These are phyloP conservation scores for Hordeum pubiflorum DNA, from an alignment of 202 grass and related monocot genomes.

Conservation along the genomic window DNA sequence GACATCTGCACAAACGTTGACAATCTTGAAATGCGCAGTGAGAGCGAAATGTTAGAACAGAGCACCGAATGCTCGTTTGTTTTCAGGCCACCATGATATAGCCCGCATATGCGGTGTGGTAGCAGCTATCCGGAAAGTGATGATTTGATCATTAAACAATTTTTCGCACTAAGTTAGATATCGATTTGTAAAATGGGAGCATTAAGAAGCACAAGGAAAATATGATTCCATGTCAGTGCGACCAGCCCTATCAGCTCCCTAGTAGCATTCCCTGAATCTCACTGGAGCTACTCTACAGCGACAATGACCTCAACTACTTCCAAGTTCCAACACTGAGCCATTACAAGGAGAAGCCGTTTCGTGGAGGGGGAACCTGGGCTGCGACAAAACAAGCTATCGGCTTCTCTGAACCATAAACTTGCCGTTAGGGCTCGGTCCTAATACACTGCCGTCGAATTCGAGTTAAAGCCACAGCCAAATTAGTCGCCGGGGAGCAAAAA, in stretches of 20 bases:
- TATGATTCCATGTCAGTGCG: neutral
- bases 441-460: neutral
- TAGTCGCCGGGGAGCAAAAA: neutral
- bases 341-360: neutral
- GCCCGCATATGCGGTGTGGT: neutral
- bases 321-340: neutral
- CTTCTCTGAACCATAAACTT: neutral
- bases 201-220: neutral
- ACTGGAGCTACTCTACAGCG: neutral
- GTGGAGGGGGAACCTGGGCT: neutral
- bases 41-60: neutral
- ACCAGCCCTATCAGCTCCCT: neutral
- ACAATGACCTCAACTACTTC: neutral
- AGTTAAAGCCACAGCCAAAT: conserved; percentile 11
- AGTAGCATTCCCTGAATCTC: neutral
- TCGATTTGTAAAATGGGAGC: neutral
- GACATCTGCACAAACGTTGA: conserved; percentile 45
- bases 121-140: neutral
- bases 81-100: neutral
- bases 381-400: neutral
- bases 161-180: neutral
- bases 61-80: neutral
- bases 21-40: neutral
- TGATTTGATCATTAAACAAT: neutral
- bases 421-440: neutral